A percentile compares a stretch with the other conserved stretches of the same genome.
phyloP scores from a whole-genome alignment of 2,329 filamentous ascomycete species.

The Scedosporium dehoogii region DNA sequence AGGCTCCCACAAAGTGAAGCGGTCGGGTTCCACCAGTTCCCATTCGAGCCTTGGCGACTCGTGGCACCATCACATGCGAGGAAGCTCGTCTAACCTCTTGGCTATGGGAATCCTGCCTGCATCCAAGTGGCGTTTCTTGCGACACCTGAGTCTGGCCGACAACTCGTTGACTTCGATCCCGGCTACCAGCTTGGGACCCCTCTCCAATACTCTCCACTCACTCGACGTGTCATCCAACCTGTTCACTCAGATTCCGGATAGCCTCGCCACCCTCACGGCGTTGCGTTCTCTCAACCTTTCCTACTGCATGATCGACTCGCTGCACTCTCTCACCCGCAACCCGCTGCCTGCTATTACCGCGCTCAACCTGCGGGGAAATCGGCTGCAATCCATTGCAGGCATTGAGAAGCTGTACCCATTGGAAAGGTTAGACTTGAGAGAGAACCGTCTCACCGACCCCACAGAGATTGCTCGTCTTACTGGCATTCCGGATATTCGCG shows the following conservation, averaged over 20 bases:
- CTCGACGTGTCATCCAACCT: slow-evolving; percentile 88
- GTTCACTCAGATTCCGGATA: slow-evolving; percentile 90
- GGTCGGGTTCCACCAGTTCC: slow-evolving; percentile 87
- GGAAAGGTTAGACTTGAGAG: slow-evolving; percentile 81
- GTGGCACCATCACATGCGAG: slow-evolving; percentile 44
- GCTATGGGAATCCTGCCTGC: slow-evolving; percentile 62
- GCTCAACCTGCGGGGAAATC: slow-evolving; percentile 82
- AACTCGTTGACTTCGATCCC: slow-evolving; percentile 79
- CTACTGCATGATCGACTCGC: slow-evolving; percentile 93
- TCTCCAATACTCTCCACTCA: slow-evolving; percentile 82
- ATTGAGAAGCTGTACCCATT: slow-evolving; percentile 82
- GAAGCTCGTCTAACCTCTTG: slow-evolving; percentile 71
- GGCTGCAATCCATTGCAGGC: slow-evolving; percentile 76
- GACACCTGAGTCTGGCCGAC: slow-evolving; percentile 83
- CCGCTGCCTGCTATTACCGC: slow-evolving; percentile 89
- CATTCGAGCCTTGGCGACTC: slow-evolving; percentile 66
- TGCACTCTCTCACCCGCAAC: slow-evolving; percentile 77
- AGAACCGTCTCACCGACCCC: slow-evolving; percentile 85
- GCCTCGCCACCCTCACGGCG: slow-evolving; percentile 71
- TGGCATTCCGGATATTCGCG: slow-evolving; percentile 79
- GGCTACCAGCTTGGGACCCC: slow-evolving; percentile 63
- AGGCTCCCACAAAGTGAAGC: slow-evolving; percentile 63
- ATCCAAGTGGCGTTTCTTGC: slow-evolving; percentile 90
- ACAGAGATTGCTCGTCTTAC: slow-evolving; percentile 84
- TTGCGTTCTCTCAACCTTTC: slow-evolving; percentile 90